These are phyloP conservation scores for Narthecium ossifragum DNA, from an alignment of 106 monocot species.

Conservation along the genomic window DNA sequence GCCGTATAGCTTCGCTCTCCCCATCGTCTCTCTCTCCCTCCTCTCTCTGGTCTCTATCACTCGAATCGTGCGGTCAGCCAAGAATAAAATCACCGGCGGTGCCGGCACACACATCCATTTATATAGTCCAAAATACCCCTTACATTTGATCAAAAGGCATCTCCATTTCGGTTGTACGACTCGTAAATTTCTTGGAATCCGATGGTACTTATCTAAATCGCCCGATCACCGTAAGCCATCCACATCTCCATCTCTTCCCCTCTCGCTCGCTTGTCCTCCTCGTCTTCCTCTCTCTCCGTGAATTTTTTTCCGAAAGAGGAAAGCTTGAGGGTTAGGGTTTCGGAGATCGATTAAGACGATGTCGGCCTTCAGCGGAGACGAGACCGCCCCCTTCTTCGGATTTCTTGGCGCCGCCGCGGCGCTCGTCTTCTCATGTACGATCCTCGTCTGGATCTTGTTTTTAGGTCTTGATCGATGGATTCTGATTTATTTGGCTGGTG, in stretches of 20 bases:
- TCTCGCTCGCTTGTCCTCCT: neutral
- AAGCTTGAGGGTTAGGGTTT: slow-evolving; percentile 6
- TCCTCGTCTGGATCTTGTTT: neutral
- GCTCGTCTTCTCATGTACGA: slow-evolving; percentile 60
- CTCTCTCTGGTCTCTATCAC: neutral
- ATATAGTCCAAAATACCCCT: too few relatives aligned
- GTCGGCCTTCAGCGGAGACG: slow-evolving; percentile 57
- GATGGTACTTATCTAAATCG: neutral
- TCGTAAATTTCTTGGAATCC: too few relatives aligned
- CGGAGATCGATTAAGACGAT: neutral
- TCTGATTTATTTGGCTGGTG: neutral
- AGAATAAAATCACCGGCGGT: too few relatives aligned
- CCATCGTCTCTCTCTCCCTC: slow-evolving; percentile 28
- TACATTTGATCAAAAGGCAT: too few relatives aligned
- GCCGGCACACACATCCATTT: too few relatives aligned
- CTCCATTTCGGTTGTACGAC: too few relatives aligned
- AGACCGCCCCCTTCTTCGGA: slow-evolving; percentile 70
- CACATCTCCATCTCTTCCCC: neutral
- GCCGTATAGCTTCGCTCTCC: slow-evolving; percentile 29
- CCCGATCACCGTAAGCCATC: neutral
- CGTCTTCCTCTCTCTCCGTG: too few relatives aligned
- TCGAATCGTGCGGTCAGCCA: too few relatives aligned
- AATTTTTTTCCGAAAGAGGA: neutral
- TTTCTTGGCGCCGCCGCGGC: slow-evolving; percentile 67
- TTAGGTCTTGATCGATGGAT: neutral